phyloP scores from a whole-genome alignment of 257 asterid genomes.

The Nyctanthes arbortristis region DNA sequence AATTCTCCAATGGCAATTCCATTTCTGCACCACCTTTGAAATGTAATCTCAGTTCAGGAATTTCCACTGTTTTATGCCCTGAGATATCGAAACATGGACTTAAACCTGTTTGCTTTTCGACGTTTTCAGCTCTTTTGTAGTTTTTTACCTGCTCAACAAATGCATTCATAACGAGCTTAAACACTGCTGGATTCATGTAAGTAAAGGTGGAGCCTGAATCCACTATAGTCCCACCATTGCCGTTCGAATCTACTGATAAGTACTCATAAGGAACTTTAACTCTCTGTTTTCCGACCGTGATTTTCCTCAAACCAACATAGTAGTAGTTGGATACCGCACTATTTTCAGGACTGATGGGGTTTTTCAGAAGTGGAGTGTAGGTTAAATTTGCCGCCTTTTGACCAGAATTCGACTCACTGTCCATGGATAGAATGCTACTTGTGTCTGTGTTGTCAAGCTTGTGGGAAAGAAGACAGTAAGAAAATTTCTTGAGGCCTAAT shows the following conservation, averaged over 20 bases:
- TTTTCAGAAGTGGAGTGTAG: constrained; percentile 54
- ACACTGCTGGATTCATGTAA: constrained; percentile 45
- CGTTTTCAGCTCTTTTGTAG: constrained; percentile 42
- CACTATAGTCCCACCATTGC: constrained; percentile 81
- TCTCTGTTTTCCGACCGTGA: constrained; percentile 64
- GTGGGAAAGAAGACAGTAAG: constrained; percentile 75
- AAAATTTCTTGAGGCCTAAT: constrained; percentile 66
- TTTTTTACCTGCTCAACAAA: constrained; percentile 47
- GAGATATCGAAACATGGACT: constrained; percentile 71
- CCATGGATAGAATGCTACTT: constrained; percentile 54
- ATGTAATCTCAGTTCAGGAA: constrained; percentile 68
- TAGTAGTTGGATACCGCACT: constrained; percentile 48
- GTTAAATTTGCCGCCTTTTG: constrained; percentile 36
- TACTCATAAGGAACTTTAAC: constrained; percentile 48
- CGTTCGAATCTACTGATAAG: constrained; percentile 46
- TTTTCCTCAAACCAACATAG: constrained; percentile 55
- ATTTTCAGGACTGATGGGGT: constrained; percentile 35
- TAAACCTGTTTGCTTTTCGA: constrained; percentile 59
- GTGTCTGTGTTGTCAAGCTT: constrained; percentile 53
- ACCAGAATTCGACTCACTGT: constrained; percentile 38
- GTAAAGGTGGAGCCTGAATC: constrained; percentile 89
- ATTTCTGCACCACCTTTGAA: constrained; percentile 81
- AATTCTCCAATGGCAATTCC: constrained; percentile 68
- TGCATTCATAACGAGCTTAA: constrained; percentile 38
- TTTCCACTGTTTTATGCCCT: constrained; percentile 28